Base-by-base conservation (phyloP, 1,139 yeast species). In the Hyphopichia pseudoburtonii region DNA sequence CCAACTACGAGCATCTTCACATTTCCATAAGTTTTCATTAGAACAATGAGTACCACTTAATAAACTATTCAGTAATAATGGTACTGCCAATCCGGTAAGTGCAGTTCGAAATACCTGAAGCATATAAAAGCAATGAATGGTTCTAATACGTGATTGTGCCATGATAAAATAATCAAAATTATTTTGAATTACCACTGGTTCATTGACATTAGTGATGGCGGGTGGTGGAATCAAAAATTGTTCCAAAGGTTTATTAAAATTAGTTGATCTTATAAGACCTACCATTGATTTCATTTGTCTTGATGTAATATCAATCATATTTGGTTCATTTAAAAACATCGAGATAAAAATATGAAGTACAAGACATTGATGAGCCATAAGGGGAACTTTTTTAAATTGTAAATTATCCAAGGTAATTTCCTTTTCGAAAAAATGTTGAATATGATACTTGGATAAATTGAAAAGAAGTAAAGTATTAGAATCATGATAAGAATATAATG, bases 351-450 rank as follows among this genome's bases (percentile, higher is more conserved):
- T 86, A 44, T 88, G 86, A 38, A 90, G 68, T 5, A 87, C 82
- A 57, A 87, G 74, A 36, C 94, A 80, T 57, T 90, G 97, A 36
- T 88, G 86, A n/a, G 89, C 76, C 88, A 92, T 86, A 35, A 88
- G 59, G 2, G 96, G 96, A 1, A 88, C 86, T 34, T 76, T 75
- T 46, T 79, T 78, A 51, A 78, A 76, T 43, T 73, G 75, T 35
- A 67, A 51, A 41, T 68, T 71, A 45, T 71, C 73, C 34, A 66
- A 54, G 12, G 76, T 70, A 18, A 66, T 62, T 40, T 68, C 73
- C 35, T 73, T 71, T 52, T 86, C 95, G 62, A 88, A 74, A 50
- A 79, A 82, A 45, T 79, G 79, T 53, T 86, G 94, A 42, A 87
- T 82, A 48, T 86, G 82, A 47, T 77, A 81, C 54, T 92, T 78